Evolutionary conservation across 2,329 filamentous ascomycete species (phyloP).

Genomic region (Aspergillus terreus): DNA sequence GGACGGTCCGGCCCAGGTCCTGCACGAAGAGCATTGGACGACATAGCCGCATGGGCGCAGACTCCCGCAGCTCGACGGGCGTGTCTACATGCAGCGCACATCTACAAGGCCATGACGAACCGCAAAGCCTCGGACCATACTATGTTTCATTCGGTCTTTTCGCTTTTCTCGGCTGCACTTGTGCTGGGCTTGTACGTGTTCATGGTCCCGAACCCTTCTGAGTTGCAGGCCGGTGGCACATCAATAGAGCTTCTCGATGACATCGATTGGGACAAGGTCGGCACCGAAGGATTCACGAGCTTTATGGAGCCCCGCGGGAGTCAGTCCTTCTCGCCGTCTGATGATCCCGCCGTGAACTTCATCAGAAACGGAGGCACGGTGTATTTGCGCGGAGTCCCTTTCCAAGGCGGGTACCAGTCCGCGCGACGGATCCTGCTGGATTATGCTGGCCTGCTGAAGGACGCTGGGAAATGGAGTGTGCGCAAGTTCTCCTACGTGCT

Average conservation of each 20-base stretch:
- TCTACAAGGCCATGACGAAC: conserved; percentile 49
- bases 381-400: conserved; percentile 46
- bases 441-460: conserved; percentile 51
- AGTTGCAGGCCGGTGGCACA: conserved; percentile 21
- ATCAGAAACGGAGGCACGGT: conserved; percentile 49
- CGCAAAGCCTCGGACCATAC: conserved; percentile 52
- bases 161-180: conserved; percentile 50
- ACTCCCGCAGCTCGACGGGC: conserved; percentile 49
- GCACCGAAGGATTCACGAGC: conserved; percentile 44
- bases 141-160: conserved; percentile 49
- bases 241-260: conserved; percentile 47
- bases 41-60: conserved; percentile 50
- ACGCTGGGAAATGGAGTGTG: conserved; percentile 51
- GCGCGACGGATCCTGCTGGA: conserved; percentile 51
- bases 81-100: conserved; percentile 51
- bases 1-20: conserved; percentile 47
- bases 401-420: conserved; percentile 49
- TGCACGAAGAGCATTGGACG: conserved; percentile 47
- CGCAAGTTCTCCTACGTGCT: conserved; percentile 50
- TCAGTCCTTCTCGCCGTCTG: conserved; percentile 23
- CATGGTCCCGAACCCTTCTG: conserved; percentile 35
- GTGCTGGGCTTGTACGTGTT: conserved; percentile 52
- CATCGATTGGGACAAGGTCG: conserved; percentile 48
- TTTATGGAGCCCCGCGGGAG: conserved; percentile 32
- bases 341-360: conserved; percentile 38